Percentiles rank a stretch among this genome's conserved stretches.
Evolutionary conservation across 1,284 basidiomycete species (phyloP).

Genomic region (Mixia osmundae): DNA sequence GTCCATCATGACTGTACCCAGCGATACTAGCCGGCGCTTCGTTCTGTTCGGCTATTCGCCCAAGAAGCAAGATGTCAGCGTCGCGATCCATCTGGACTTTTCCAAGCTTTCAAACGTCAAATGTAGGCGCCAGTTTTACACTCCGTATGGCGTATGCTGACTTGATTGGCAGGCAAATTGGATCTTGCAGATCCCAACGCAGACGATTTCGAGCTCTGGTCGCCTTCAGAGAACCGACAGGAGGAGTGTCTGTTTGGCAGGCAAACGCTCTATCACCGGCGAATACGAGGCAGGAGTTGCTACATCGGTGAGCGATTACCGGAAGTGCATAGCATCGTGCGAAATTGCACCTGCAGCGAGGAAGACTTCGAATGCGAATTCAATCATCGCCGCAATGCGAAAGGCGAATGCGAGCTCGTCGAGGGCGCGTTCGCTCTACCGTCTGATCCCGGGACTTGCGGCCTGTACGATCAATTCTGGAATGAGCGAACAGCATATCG

Average conservation of each 20-base stretch:
- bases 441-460: slow-evolving; percentile 33
- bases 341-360: slow-evolving; percentile 44
- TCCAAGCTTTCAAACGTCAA: slow-evolving; percentile 42
- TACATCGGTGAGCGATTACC: slow-evolving; percentile 45
- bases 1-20: slow-evolving; percentile 65
- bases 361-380: slow-evolving; percentile 91
- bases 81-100: slow-evolving; percentile 77
- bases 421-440: slow-evolving; percentile 39
- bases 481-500: slow-evolving; percentile 74
- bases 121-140: slow-evolving; percentile 32
- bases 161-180: slow-evolving; percentile 33
- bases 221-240: slow-evolving; percentile 54
- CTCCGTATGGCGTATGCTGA: slow-evolving; percentile 9
- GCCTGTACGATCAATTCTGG: slow-evolving; percentile 46
- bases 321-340: slow-evolving; percentile 32
- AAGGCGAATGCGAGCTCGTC: slow-evolving; percentile 49
- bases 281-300: slow-evolving; percentile 54
- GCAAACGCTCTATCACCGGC: slow-evolving; percentile 69
- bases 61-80: slow-evolving; percentile 29
- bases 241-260: slow-evolving; percentile 66
- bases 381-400: slow-evolving; percentile 46
- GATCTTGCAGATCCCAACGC: slow-evolving; percentile 42
- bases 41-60: slow-evolving; percentile 52
- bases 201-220: slow-evolving; percentile 91
- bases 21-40: slow-evolving; percentile 75